These are phyloP conservation scores for Capronia coronata DNA, from an alignment of 2,329 filamentous ascomycete species.

Conservation along the genomic window DNA sequence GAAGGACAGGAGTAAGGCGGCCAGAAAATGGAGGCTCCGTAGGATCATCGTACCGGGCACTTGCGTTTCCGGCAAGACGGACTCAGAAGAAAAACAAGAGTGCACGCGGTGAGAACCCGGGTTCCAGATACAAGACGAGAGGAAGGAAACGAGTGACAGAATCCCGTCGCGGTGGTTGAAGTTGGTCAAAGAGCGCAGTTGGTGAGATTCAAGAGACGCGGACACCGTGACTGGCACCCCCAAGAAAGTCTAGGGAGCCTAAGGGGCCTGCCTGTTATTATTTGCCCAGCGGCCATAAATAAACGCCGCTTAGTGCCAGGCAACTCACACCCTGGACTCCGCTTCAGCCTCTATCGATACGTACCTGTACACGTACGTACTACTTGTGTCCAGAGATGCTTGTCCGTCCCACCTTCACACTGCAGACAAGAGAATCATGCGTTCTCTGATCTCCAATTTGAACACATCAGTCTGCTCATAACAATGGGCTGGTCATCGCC, in stretches of 20 bases:
- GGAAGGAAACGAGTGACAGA: not conserved
- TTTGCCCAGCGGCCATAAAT: not conserved
- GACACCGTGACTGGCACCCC: not conserved
- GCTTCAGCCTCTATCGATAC: not conserved
- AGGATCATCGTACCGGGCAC: conserved; percentile 19
- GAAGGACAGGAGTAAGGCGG: conserved; percentile 12
- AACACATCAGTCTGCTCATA: conserved; percentile 3
- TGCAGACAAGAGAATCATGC: not conserved
- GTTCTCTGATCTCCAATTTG: not conserved
- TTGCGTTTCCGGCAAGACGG: not conserved
- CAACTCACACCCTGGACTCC: not conserved
- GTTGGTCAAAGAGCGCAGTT: not conserved
- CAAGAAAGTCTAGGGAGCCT: no score
- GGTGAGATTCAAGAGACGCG: not conserved
- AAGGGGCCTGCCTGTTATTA: not conserved
- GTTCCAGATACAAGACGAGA: not conserved
- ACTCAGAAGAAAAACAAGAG: not conserved
- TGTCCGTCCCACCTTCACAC: not conserved
- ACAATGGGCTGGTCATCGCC: conserved; percentile 35
- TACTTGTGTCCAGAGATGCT: no score
- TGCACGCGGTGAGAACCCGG: not conserved
- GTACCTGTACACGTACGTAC: no score
- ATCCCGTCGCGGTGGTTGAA: not conserved
- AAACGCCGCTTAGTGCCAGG: no score
- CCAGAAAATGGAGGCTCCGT: conserved; percentile 17